Evolutionary conservation across 192 early-diverging fungal species (phyloP), one percentile per base, ranked within the genome.

Genomic region (Podila epicladia): DNA sequence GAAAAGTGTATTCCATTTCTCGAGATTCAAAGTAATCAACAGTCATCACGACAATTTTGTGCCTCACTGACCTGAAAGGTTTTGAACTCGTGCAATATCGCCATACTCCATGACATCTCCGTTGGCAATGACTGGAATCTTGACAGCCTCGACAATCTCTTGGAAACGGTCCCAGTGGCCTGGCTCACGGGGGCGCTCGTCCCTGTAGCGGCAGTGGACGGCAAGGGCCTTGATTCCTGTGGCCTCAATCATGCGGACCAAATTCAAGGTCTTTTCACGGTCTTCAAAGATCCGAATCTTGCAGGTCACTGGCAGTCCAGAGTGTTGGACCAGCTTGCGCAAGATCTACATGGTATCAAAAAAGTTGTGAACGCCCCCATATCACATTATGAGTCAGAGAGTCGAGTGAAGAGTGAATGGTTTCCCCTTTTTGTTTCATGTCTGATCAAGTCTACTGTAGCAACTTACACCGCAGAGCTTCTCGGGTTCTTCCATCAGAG

Each of bases 201-300:
- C 83, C 53, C 85, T 82, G 65, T 83, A 92, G 84, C 95, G 88
- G 74, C 96, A 98, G 73, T 99, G 97, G 28, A 99, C 88, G 0
- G 93, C 92, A 32, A 99, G 82, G 12, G 96, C 96, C 19, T 88
- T 90, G 28, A 99, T 90, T 3, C 96, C 96, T 9, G 95, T 98
- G 2, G 79, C 67, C 62, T 94, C 95, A 71, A 99, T 95, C 72
- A 89, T 88, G 59, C 93, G 84, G 19, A 94, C 93, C 48, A 99
- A 75, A 58, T 86, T 88, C 31, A 97, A 83, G 7, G 97, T 99
- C 71, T 93, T 70, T 75, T 95, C 94, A 32, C 89, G 84, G 4
- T 88, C 89, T 15, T 92, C 89, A 69, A 96, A 86, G 26, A 95
- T 87, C 51, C 91, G 82, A 65, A 71, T 74, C 51, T 72, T 78